Base-by-base conservation (phyloP, 2,329 filamentous ascomycete genomes). In the Aspergillus unguis region DNA sequence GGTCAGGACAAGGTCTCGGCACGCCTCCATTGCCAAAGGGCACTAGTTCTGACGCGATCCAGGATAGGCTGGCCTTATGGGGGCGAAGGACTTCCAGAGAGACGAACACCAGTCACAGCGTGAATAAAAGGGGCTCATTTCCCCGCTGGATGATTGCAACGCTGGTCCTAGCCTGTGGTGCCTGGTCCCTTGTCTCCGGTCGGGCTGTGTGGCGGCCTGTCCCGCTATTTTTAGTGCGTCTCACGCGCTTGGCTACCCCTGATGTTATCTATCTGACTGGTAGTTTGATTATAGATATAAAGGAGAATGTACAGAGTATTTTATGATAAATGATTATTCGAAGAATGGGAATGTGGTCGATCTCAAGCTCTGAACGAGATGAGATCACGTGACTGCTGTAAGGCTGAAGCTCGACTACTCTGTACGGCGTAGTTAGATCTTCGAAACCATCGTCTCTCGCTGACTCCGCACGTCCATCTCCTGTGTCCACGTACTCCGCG, bases 401-500 rank as follows among this genome's bases (percentile, higher is more conserved):
- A 17, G 17, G 33, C 41, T 31, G 37, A 43, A 6, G 11, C 41
- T 4, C 26, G 4, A 7, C 26, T 10, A 27, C 27, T 27, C 36
- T 27, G 33, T n/a, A 10, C 2, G 11, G 9, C 2, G 8, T 36
- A 4, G 8, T 11, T 29, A 44, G 11, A 58, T 36, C 56, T 56
- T 58, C 17, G 54, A 58, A 48, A 58, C 52, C 51, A 58, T 58
- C 17, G n/a, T 25, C 52, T 58, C 56, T 36, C 11, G 52, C 54
- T 54, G 45, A 23, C 54, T 52, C 43, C 56, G 32, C 7, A 58
- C 56, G 47, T 58, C 56, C 56, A 56, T 37, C 54, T 58, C 56
- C 48, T 58, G 56, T 44, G 56, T 58, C 56, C 56, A 58, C 8
- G 56, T 58, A 44, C 56, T 58, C 35, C 54, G 33, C 4, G 56